Base-by-base conservation (phyloP, 1,284 basidiomycete species). In the Tilletia horrida region DNA sequence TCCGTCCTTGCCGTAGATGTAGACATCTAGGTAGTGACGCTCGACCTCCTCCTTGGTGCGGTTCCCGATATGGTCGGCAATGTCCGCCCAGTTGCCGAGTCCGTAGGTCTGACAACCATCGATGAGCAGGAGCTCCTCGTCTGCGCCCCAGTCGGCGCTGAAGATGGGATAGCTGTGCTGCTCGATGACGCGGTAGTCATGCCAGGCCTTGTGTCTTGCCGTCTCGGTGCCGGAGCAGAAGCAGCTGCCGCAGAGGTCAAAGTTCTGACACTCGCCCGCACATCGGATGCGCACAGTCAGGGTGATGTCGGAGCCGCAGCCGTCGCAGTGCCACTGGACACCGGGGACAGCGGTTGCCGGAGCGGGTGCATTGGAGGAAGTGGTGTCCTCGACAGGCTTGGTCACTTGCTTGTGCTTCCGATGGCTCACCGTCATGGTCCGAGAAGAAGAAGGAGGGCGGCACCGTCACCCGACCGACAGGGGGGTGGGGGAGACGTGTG, bases 91-190 rank as follows among this genome's bases (percentile, higher is more conserved):
- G 82, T 97, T 98, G 14, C 96, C 96, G 25, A 98, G 83, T 0
- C 95, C 95, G 78, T 93, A 91, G 43, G 88, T 86, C 40, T 91
- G 88, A 66, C 94, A 89, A 11, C 93, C 96, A 68, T 96, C 93
- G 64, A 97, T 86, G 42, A 98, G 85, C 11, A 97, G 85, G 1
- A 97, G 85, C 82, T 98, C 96, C 90, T 98, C 95, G 83, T 98
- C 95, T 9, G 94, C 96, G 43, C 94, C 95, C 95, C 95, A 98
- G 80, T 96, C 93, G 69, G 91, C 88, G 14, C 88, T 87, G 78
- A 97, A 96, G 78, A 98, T 96, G 3, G 95, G 95, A 82, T 95
- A 93, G 8, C 95, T 91, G 76, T 96, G 87, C 84, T 96, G 93
- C 91, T 97, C 81, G 71, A 97, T 90, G 65, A 98, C 90, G 67